Evolutionary conservation across 345 rosid species (phyloP).

Genomic region (Populus euphratica): DNA sequence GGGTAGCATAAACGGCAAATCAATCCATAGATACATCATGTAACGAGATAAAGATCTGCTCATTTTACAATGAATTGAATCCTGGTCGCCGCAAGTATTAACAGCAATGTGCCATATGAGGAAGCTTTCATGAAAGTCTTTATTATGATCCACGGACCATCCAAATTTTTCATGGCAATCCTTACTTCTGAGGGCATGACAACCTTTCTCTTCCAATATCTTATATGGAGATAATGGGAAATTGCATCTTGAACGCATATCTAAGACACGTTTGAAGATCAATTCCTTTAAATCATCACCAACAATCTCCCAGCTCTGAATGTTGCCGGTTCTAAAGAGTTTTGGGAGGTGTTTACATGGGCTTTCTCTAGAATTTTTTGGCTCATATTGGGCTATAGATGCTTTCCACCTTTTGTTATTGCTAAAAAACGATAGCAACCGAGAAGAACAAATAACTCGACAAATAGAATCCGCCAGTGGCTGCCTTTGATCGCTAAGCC

Average conservation of each 20-base stretch:
- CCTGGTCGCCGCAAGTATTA: not conserved
- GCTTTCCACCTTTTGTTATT: too few relatives aligned
- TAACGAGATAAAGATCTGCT: not conserved
- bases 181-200: not conserved
- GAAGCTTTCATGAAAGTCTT: not conserved
- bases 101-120: not conserved
- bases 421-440: too few relatives aligned
- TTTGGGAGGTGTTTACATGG: too few relatives aligned
- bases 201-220: not conserved
- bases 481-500: not conserved
- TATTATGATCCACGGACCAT: not conserved
- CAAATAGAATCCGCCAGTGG: too few relatives aligned
- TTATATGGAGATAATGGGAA: too few relatives aligned
- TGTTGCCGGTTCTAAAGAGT: too few relatives aligned
- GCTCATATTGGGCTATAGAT: too few relatives aligned
- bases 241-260: not conserved
- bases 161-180: not conserved
- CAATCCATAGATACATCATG: not conserved
- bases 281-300: not conserved
- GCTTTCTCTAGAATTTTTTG: too few relatives aligned
- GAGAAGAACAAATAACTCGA: too few relatives aligned
- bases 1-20: not conserved
- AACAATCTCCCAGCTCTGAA: not conserved
- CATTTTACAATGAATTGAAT: too few relatives aligned
- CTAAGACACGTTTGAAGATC: too few relatives aligned